Evolutionary conservation across 495 filamentous ascomycete genomes (phyloP).

Genomic region (Penicillium pulvis): DNA sequence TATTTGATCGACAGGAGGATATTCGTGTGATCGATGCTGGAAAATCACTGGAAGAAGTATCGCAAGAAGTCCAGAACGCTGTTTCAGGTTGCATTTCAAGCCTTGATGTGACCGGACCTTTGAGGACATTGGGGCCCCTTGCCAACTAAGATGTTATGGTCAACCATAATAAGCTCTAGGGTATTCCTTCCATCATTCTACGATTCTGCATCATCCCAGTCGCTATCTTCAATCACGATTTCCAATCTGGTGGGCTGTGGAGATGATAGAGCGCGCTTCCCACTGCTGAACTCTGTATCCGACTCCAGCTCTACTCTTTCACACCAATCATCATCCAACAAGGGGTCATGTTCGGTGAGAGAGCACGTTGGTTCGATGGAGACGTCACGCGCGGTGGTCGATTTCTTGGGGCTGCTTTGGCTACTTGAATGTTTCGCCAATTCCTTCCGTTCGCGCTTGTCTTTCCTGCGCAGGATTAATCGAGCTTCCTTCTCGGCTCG

Average conservation of each 20-base stretch:
- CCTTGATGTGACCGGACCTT: slow-evolving; percentile 36
- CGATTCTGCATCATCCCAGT: slow-evolving; percentile 54
- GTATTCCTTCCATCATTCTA: slow-evolving; percentile 40
- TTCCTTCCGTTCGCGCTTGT: slow-evolving; percentile 24
- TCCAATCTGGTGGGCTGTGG: slow-evolving; percentile 29
- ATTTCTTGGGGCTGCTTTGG: slow-evolving; percentile 8
- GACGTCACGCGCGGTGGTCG: slow-evolving; percentile 4
- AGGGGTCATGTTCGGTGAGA: slow-evolving; percentile 31
- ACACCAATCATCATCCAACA: slow-evolving; percentile 41
- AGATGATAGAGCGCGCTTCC: slow-evolving; percentile 16
- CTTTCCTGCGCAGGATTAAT: slow-evolving; percentile 61
- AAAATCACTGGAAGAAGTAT: slow-evolving; percentile 54
- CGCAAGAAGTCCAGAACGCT: slow-evolving; percentile 59
- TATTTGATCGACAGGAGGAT: slow-evolving; percentile 44
- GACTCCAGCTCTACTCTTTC: slow-evolving; percentile 38
- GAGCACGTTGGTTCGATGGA: slow-evolving; percentile 11
- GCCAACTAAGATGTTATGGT: slow-evolving; percentile 20
- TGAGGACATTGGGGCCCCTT: slow-evolving; percentile 48
- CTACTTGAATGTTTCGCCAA: slow-evolving; percentile 3
- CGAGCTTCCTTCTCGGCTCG: slow-evolving; percentile 67
- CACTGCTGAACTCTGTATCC: slow-evolving; percentile 29
- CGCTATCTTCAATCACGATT: slow-evolving; percentile 64
- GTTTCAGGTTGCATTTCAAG: slow-evolving; percentile 50
- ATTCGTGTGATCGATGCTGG: slow-evolving; percentile 55
- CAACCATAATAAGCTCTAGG: not conserved